Percentiles rank a stretch among this genome's conserved stretches.
Evolutionary conservation across 2,329 filamentous ascomycete species (phyloP).

Genomic region (Arachnomyces sp.): DNA sequence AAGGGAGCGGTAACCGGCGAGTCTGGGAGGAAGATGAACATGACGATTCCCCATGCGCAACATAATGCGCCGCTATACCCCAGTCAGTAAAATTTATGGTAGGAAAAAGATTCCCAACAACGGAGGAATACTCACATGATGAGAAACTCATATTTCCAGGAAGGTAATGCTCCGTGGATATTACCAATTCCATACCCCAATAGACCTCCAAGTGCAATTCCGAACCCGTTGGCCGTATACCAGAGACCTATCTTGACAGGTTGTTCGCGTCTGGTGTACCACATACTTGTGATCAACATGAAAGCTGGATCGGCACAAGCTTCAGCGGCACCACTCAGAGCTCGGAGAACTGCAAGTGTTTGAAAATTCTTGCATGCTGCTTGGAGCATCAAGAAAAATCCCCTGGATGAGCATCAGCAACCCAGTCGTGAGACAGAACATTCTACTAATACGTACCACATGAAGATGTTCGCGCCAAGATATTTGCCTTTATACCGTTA

Average conservation of each 20-base stretch:
- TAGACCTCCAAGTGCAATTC: slow-evolving; percentile 50
- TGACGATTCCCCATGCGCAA: slow-evolving; percentile 50
- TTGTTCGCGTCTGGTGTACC: slow-evolving; percentile 56
- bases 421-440: neutral
- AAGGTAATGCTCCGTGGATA: slow-evolving; percentile 47
- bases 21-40: slow-evolving; percentile 51
- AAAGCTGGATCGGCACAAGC: slow-evolving; percentile 52
- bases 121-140: slow-evolving; percentile 40
- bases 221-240: slow-evolving; percentile 53
- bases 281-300: slow-evolving; percentile 59
- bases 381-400: slow-evolving; percentile 44
- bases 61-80: slow-evolving; percentile 42
- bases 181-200: slow-evolving; percentile 54
- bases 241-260: slow-evolving; percentile 52
- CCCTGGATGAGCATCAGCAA: slow-evolving; percentile 20
- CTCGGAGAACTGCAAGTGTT: slow-evolving; percentile 48
- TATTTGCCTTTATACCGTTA: slow-evolving; percentile 36
- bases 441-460: slow-evolving; percentile 33
- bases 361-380: slow-evolving; percentile 48
- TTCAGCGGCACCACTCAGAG: slow-evolving; percentile 50
- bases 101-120: neutral
- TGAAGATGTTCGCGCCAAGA: slow-evolving; percentile 49
- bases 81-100: slow-evolving; percentile 1
- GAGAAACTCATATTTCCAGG: slow-evolving; percentile 62
- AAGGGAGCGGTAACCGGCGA: slow-evolving; percentile 48